Percentiles rank a stretch among this genome's conserved stretches.
These are phyloP conservation scores for Pseudopyricularia javanii DNA, from an alignment of 2,329 filamentous ascomycete species.

Conservation along the genomic window DNA sequence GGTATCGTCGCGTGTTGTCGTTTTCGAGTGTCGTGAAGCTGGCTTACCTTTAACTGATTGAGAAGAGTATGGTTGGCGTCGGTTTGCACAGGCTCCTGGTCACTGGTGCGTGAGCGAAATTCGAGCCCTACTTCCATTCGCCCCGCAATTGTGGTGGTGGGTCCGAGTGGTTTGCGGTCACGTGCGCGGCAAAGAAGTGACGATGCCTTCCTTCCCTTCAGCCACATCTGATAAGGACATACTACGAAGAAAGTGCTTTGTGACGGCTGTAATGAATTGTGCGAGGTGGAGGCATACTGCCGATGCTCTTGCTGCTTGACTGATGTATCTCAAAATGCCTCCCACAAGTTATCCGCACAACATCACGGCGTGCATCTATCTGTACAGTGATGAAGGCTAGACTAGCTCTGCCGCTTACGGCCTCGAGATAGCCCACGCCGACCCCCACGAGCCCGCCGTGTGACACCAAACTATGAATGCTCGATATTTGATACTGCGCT, in stretches of 20 bases:
- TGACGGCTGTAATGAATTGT: no score
- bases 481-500: no score
- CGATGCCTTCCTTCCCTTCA: no score
- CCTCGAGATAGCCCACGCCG: background rate
- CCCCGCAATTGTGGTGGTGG: background rate
- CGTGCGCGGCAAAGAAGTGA: background rate
- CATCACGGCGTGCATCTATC: no score
- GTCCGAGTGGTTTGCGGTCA: background rate
- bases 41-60: background rate
- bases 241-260: no score
- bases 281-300: no score
- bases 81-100: background rate
- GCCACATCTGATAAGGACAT: no score
- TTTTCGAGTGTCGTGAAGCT: background rate
- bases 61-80: background rate
- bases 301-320: no score
- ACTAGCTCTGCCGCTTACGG: background rate
- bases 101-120: background rate
- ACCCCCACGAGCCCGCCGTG: background rate
- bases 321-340: no score
- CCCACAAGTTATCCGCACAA: no score
- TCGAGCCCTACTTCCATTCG: background rate
- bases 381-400: background rate
- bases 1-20: constrained; percentile 15
- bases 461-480: background rate